A percentile compares a stretch with the other conserved stretches of the same genome.
Conservation (phyloP, 495 filamentous ascomycete genomes). For the Cercophora newfieldiana region DNA sequence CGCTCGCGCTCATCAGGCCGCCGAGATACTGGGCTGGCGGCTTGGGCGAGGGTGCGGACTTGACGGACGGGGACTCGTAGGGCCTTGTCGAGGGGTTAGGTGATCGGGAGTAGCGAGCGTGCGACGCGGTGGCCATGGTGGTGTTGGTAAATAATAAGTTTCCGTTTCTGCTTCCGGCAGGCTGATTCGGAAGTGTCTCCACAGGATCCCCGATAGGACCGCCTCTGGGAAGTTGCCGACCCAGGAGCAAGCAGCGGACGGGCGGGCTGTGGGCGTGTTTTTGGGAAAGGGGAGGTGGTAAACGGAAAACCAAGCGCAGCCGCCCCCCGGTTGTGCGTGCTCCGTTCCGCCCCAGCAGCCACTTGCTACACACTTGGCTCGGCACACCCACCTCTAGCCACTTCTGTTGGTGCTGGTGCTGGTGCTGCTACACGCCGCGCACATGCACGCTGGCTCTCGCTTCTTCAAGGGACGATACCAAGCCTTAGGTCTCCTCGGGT, state of each 20-base stretch:
- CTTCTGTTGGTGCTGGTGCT: background rate
- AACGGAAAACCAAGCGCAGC: slow-evolving; percentile 22
- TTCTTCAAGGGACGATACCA: background rate
- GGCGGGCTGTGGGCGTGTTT: slow-evolving; percentile 30
- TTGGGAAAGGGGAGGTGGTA: slow-evolving; percentile 24
- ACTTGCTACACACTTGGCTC: slow-evolving; percentile 15
- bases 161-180: slow-evolving; percentile 30
- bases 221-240: slow-evolving; percentile 42
- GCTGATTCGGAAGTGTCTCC: slow-evolving; percentile 40
- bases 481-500: too few species aligned
- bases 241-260: slow-evolving; percentile 52
- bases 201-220: slow-evolving; percentile 41
- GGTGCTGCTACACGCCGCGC: background rate
- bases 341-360: slow-evolving; percentile 16
- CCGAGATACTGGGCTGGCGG: slow-evolving; percentile 45
- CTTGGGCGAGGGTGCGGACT: slow-evolving; percentile 56
- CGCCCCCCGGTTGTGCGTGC: background rate
- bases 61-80: slow-evolving; percentile 57
- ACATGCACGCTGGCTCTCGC: background rate
- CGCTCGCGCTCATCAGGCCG: slow-evolving; percentile 46
- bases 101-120: slow-evolving; percentile 54
- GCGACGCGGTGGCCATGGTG: slow-evolving; percentile 55
- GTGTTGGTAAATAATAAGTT: slow-evolving; percentile 36
- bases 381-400: background rate
- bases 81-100: slow-evolving; percentile 54